Evolutionary conservation across 805 yeast genomes (phyloP), one percentile per base, ranked within the genome.

Genomic region (Diddensiella caesifluorescens): DNA sequence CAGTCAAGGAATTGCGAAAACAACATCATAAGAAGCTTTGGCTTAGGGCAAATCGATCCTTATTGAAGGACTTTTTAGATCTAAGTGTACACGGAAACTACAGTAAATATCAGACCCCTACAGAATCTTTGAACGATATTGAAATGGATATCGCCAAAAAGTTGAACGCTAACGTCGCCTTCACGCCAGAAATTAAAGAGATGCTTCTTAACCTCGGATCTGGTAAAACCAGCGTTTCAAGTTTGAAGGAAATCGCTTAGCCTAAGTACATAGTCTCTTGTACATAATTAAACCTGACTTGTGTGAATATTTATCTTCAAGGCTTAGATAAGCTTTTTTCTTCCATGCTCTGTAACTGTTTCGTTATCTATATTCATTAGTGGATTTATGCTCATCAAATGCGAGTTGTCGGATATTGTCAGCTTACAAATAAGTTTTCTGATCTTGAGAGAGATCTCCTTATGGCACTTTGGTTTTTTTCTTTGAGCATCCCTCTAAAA

Each of bases 381-480:
- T 29, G 6, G 15, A 29, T 9, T 25, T 25, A 25, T 9, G 12
- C 27, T 12, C 12, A 9, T 9, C 27, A 12, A 25, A 25, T 9
- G 20, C 18, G n/a, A 19, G 23, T n/a, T 45, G 51, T 21, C 42
- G 20, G 21, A 12, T 32, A 16, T n/a, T 45, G 51, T 21, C 42
- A 35, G 3, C 47, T 35, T 20, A 45, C 38, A 23, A 22, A 38
- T 26, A 40, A 21, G 30, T 47, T 47, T 25, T 51, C 52, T 2
- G 54, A 35, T 23, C 57, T 38, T 9, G 56, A 22, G 34, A 53
- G 34, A 22, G 51, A 32, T 32, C 47, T 39, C 25, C 29, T 22
- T 33, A 52, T 13, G 16, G 27, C 33, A 26, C 52, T 49, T 40
- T 43, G 39, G 23, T 46, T 53, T 41, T 49, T 52, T 22, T 47